Evolutionary conservation across 805 yeast species (phyloP).

Genomic region (Suhomyces sp.): DNA sequence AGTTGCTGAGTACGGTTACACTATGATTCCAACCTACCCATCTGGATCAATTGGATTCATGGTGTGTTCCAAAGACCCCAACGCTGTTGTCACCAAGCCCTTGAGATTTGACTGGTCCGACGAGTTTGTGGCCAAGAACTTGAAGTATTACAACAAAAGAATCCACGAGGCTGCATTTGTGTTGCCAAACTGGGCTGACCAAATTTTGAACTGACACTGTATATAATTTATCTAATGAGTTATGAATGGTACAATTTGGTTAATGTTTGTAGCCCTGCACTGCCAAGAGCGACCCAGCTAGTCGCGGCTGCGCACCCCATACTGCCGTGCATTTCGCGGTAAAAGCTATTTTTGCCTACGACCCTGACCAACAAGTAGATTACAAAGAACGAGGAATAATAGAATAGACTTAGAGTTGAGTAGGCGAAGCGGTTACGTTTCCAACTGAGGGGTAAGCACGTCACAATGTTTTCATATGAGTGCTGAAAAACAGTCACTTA

Average conservation of each 20-base stretch:
- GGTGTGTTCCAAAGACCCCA: conserved; percentile 82
- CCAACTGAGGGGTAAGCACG: too few relatives aligned
- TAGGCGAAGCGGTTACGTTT: too few relatives aligned
- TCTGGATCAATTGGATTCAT: conserved; percentile 97
- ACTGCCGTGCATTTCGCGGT: too few relatives aligned
- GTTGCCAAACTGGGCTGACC: conserved; percentile 86
- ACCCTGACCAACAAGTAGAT: too few relatives aligned
- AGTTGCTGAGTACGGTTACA: conserved; percentile 84
- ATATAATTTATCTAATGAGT: conserved; percentile 1
- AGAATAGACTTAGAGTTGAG: too few relatives aligned
- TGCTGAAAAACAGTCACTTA: not conserved
- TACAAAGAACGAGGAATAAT: too few relatives aligned
- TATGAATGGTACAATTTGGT: not conserved
- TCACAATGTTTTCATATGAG: too few relatives aligned
- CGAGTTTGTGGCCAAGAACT: conserved; percentile 60
- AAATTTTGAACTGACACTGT: conserved; percentile 26
- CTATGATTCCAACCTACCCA: conserved; percentile 95
- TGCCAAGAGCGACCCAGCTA: not conserved
- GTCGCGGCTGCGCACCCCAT: not conserved
- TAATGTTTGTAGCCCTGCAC: not conserved
- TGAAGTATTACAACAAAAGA: conserved; percentile 77
- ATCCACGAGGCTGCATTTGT: conserved; percentile 89
- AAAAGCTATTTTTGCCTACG: too few relatives aligned
- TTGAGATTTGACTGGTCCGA: conserved; percentile 56
- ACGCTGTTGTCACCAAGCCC: conserved; percentile 66